Conservation (phyloP, 2,329 filamentous ascomycete species). For the Scolecobasidium constrictum region DNA sequence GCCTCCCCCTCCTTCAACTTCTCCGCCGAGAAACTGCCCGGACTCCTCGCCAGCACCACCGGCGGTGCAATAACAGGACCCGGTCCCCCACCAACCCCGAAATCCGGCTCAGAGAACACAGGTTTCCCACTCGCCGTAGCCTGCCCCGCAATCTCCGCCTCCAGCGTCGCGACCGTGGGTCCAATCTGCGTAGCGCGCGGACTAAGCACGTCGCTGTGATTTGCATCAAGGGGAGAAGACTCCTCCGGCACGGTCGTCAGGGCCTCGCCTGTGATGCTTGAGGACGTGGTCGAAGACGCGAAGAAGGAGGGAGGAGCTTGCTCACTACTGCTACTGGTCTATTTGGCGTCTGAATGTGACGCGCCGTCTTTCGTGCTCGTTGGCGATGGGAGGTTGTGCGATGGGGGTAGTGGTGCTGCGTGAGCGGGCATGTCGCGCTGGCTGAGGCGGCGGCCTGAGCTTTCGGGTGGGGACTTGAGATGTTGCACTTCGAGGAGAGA, state of each 20-base stretch:
- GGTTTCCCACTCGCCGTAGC: constrained; percentile 11
- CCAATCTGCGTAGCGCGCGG: not conserved
- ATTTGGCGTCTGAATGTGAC: not conserved
- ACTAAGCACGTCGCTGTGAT: not conserved
- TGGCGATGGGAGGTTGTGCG: not conserved
- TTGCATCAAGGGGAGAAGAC: constrained; percentile 5
- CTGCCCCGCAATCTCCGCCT: constrained; percentile 5
- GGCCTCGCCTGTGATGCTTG: not conserved
- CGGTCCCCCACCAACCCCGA: constrained; percentile 13
- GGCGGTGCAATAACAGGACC: not conserved
- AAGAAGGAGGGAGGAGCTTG: not conserved
- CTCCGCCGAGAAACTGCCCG: constrained; percentile 6
- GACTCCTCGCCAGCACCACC: constrained; percentile 1
- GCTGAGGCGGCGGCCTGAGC: not conserved
- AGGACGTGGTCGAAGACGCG: not conserved
- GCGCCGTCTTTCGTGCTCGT: not conserved
- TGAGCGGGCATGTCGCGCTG: constrained; percentile 7
- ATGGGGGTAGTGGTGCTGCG: constrained; percentile 2
- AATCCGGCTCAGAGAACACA: constrained; percentile 17
- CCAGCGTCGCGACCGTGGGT: not conserved
- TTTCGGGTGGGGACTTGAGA: constrained; percentile 13
- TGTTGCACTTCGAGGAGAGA: constrained; percentile 33
- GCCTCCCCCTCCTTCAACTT: not conserved
- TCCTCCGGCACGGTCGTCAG: constrained; percentile 5
- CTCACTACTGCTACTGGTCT: not conserved